Evolutionary conservation across 225 moss, liverwort and hornwort species (phyloP), one percentile per base, ranked within the genome.

Genomic region (Climacium dendroides): DNA sequence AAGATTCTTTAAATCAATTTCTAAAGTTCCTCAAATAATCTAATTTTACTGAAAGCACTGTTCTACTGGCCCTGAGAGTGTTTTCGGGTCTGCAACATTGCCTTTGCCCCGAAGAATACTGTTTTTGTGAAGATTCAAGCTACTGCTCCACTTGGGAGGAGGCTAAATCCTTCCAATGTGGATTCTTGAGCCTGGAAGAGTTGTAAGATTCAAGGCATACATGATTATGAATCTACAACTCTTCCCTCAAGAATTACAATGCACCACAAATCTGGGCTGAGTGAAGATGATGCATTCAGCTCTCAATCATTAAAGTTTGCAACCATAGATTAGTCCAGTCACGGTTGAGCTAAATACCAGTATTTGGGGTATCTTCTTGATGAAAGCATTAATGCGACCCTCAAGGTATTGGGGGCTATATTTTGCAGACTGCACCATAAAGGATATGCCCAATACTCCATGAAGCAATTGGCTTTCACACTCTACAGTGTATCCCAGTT

Each of bases 401-500:
- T 98, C 93, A 65, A 98, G 86, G 72, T 90, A 95, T 16, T 85
- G 53, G 20, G 98, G 96, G 74, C 92, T 90, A 65, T 94, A 96
- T 65, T 93, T 93, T 71, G 95, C 89, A 79, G 98, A 98, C 67
- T 98, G 98, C 87, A 98, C 96, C 60, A 94, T 90, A 54, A 98
- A 96, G 83, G 67, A 89, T 78, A 95, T 93, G n/a, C 98, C 98
- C 76, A 94, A 73, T 11, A 98, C 90, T 72, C 93, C 91, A 74
- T 95, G 94, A 59, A 94, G 89, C 32, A 94, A 85, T 77, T 92
- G 87, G 19, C 74, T 83, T 66, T 83, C 93, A 82, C 94, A 92
- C 84, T 96, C 96, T 35, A 98, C 95, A 54, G 87, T 81, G 81
- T 98, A 98, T 70, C 96, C 98, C 82, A 98, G 92, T 89, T 98